Base-by-base conservation (phyloP, 2,329 filamentous ascomycete species). In the Diaporthe citrichinensis region DNA sequence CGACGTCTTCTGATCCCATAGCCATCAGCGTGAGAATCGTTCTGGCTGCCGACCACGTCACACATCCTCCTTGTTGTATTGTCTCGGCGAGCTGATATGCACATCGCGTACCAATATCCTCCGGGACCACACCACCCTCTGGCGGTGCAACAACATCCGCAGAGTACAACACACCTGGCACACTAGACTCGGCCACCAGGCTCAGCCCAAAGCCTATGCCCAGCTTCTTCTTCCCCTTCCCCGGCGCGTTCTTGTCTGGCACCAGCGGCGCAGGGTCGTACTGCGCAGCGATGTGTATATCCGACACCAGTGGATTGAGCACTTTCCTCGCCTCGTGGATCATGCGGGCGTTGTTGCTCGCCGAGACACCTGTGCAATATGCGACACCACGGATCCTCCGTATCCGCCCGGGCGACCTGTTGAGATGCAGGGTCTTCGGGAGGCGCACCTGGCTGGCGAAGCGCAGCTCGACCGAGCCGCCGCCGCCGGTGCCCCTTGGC, bases 1-100 rank as follows among this genome's bases (percentile, higher is more conserved):
- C 97, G 20, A 99, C 95, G 84, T 99, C 97, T 83, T 98, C 97
- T 1, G 94, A 95, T 0, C 97, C 97, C 97, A 99, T 98, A 46
- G 96, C 95, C 97, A 99, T 99, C 77, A 99, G 87, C 25, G 93
- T 94, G 72, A 99, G 84, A 78, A 98, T 89, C 0, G 93, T 96
- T 4, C 91, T 88, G 7, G 93, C 92, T 3, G 95, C 94, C 4
- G 93, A 89, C 20, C 88, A 88, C 72, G 92, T 93, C 4, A 94
- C 94, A 82, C 95, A 98, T 1, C 97, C 97, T 15, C 96, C 96
- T 79, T 93, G 90, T 71, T 91, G 91, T 77, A 98, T 93, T 31
- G 92, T 90, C 84, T 98, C 96, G 17, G 99, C 87, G 69, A 99
- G 86, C 84, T 98, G 96, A 82, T 94, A 95, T 23, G 97, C 97